Conservation (phyloP, 2,329 filamentous ascomycete species). For the Trichoderma semiorbis region DNA sequence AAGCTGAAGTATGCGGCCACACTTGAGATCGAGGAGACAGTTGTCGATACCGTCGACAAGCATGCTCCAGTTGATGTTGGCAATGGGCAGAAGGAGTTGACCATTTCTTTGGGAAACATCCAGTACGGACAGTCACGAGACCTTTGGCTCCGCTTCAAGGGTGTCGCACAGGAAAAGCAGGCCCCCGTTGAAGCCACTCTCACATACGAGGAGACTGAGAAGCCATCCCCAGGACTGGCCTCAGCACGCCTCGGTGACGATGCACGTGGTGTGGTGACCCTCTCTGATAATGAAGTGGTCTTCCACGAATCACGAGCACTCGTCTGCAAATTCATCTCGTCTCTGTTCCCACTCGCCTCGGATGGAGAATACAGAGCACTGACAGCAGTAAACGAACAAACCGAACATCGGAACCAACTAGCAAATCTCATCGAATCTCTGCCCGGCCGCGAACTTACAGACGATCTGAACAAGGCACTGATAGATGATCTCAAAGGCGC, state of each 20-base stretch:
- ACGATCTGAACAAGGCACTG: conserved; percentile 44
- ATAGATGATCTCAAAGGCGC: conserved; percentile 46
- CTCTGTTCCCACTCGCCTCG: conserved; percentile 37
- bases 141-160: conserved; percentile 43
- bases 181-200: conserved; percentile 33
- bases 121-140: conserved; percentile 61
- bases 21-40: conserved; percentile 39
- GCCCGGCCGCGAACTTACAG: conserved; percentile 34
- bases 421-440: conserved; percentile 31
- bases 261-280: conserved; percentile 22
- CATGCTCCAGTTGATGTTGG: conserved; percentile 23
- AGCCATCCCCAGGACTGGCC: background rate
- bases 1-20: conserved; percentile 37
- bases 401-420: conserved; percentile 30
- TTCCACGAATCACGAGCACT: conserved; percentile 52
- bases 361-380: conserved; percentile 20
- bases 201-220: conserved; percentile 30
- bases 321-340: conserved; percentile 49
- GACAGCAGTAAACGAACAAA: conserved; percentile 16
- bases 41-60: conserved; percentile 39
- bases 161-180: background rate
- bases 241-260: conserved; percentile 17
- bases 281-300: conserved; percentile 37
- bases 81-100: conserved; percentile 29
- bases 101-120: conserved; percentile 47